A percentile compares a stretch with the other conserved stretches of the same genome.
Evolutionary conservation across 2,329 filamentous ascomycete species (phyloP).

Genomic region (Hypoxylon sp.): DNA sequence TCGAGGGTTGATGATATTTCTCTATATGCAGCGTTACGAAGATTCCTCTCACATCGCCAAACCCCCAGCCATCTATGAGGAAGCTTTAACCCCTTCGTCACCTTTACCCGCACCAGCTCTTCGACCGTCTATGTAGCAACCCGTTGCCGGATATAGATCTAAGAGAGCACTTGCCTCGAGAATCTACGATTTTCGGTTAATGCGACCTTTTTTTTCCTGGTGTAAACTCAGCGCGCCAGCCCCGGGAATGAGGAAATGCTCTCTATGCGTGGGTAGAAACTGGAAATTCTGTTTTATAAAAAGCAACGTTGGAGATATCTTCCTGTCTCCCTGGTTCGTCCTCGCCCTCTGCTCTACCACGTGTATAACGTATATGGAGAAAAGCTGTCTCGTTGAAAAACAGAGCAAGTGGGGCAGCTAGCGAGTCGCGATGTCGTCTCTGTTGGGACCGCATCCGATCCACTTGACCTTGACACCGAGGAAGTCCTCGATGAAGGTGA

Average conservation of each 20-base stretch:
- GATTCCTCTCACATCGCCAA: background rate
- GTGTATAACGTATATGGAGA: background rate
- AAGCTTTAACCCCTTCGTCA: background rate
- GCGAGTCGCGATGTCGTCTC: constrained; percentile 32
- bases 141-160: constrained; percentile 26
- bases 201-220: background rate
- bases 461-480: constrained; percentile 35
- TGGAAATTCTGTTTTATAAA: background rate
- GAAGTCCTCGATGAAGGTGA: constrained; percentile 57
- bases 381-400: background rate
- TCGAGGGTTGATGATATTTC: background rate
- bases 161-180: constrained; percentile 22
- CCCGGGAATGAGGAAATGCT: background rate
- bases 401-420: background rate
- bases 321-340: background rate
- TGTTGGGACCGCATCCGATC: constrained; percentile 36
- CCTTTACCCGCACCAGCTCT: background rate
- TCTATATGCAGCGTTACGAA: background rate
- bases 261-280: background rate
- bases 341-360: background rate
- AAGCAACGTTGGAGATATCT: background rate
- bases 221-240: background rate
- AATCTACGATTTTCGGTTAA: constrained; percentile 7
- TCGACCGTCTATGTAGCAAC: constrained; percentile 4
- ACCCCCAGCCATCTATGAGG: background rate